Base-by-base conservation (phyloP, 2,329 filamentous ascomycete genomes). In the Penicillium sp. region DNA sequence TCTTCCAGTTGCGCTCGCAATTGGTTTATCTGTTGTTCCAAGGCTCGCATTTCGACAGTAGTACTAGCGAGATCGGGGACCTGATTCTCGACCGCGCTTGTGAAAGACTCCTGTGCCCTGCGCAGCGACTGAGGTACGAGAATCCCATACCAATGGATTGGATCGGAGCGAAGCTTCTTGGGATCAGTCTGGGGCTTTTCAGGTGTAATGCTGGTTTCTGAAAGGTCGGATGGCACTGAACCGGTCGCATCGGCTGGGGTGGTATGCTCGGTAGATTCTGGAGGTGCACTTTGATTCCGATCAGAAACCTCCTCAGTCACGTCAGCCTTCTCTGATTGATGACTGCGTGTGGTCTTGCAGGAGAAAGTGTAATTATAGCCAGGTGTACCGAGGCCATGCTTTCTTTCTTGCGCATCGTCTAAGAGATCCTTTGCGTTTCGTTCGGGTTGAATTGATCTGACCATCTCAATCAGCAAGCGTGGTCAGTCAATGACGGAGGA, bases 101-200 rank as follows among this genome's bases (percentile, higher is more conserved):
- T 64, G 52, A 78, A 78, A 12, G 67, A 68, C 40, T 55, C 63
- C 56, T 77, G 75, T 3, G 74, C 71, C 31, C 52, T 66, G 46
- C 73, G 73, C 30, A 78, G 64, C 19, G 72, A 66, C 9, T 65
- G 64, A 3, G 76, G 72, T 14, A 75, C 69, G 11, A 78, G 62
- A 34, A 78, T 72, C 5, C 75, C 76, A 56, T 75, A 78, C 75
- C 75, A 77, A 18, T 66, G 65, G 19, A 78, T 57, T 7, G 76
- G 75, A 50, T 78, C 70, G 40, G 66, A 65, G 37, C 58, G 53
- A 39, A 56, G 56, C 39, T 55, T 60, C 28, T 55, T 56, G 30
- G 41, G 38, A 8, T 10, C 10, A 3, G 19, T n/a, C 25, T 51
- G 47, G 8, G 38, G 19, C 14, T 50, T 50, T 10, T 47, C 25